Base-by-base conservation (phyloP, 768 basidiomycete species). In the Artomyces pyxidatus region DNA sequence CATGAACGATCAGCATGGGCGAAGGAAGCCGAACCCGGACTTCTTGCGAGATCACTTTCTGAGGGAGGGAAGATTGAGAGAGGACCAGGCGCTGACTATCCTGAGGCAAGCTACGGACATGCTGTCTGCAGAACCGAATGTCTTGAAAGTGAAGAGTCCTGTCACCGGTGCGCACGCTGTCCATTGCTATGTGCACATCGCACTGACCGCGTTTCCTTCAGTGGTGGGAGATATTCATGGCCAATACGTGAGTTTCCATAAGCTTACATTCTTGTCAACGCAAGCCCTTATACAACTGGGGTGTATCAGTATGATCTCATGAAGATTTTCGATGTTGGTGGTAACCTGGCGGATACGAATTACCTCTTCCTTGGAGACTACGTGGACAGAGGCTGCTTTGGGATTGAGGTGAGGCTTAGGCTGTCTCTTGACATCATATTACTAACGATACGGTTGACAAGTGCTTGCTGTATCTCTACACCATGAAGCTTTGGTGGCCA, bases 141-240 rank as follows among this genome's bases (percentile, higher is more conserved):
- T 96, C 61, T 76, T 96, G 44, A 74, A 83, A 47, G 83, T 95
- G 22, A 81, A 81, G 55, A 89, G 91, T 54, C 90, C 92, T 26
- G 86, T 95, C 38, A 95, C 91, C 28, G 88, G 90, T 90, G 59
- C 57, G 85, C n/a, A 1, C 4, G 7, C 12, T 73, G 23, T 35
- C 35, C 32, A 14, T 41, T 35, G 6, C 37, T 10, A 6, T 26
- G 9, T 30, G 4, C n/a, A n/a, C 22, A 17, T 8, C 5, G 14
- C 26, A 26, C 17, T 23, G 16, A 45, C 42, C 52, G 41, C 8
- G n/a, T 25, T 49, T 28, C 25, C 57, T 48, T 7, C 55, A 92
- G 91, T 96, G 56, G 93, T 92, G 59, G 92, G 92, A 11, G 92
- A 96, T 71, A 90, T 96, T 44, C 92, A 96, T 59, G 92, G 92